Conservation (phyloP, 306 rosid species). For the Gleditsia sinensis region DNA sequence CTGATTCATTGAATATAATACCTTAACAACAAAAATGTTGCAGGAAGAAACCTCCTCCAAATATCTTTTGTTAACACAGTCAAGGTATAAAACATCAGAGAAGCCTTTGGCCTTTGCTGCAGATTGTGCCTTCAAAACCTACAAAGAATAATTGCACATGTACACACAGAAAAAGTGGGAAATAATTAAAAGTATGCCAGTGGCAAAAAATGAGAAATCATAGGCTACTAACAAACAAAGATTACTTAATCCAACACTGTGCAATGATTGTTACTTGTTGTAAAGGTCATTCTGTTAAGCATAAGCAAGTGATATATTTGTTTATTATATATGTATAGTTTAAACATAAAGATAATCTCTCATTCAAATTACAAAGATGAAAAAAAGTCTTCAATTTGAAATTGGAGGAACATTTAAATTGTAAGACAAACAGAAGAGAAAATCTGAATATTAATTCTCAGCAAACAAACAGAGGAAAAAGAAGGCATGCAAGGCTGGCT, state of each 20-base stretch:
- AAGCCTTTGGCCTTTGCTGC: conserved; percentile 92
- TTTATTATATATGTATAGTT: not conserved
- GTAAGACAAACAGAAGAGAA: conserved; percentile 15
- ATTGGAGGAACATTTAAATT: conserved; percentile 8
- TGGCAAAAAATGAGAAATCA: conserved; percentile 24
- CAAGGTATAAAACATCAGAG: conserved; percentile 93
- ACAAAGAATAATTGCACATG: conserved; percentile 26
- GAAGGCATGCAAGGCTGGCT: conserved; percentile 37
- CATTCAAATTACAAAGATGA: not conserved
- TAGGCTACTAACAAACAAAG: conserved; percentile 14
- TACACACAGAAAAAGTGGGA: not conserved
- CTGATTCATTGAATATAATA: conserved; percentile 32
- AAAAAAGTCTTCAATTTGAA: not conserved
- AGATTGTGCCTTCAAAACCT: conserved; percentile 96
- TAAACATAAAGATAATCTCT: not conserved
- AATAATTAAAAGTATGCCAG: not conserved
- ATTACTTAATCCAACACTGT: conserved; percentile 14
- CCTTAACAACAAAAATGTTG: conserved; percentile 98
- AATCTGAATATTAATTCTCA: conserved; percentile 23
- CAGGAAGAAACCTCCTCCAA: conserved; percentile 98
- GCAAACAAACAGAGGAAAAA: conserved; percentile 22
- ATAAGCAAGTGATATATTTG: conserved; percentile 4
- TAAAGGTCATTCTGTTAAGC: conserved; percentile 8
- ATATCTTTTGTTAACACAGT: conserved; percentile 85
- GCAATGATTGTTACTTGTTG: not conserved